Percentiles rank a stretch among this genome's conserved stretches.
phyloP scores from a whole-genome alignment of 768 basidiomycete genomes.

The Mycena olivaceomarginata region DNA sequence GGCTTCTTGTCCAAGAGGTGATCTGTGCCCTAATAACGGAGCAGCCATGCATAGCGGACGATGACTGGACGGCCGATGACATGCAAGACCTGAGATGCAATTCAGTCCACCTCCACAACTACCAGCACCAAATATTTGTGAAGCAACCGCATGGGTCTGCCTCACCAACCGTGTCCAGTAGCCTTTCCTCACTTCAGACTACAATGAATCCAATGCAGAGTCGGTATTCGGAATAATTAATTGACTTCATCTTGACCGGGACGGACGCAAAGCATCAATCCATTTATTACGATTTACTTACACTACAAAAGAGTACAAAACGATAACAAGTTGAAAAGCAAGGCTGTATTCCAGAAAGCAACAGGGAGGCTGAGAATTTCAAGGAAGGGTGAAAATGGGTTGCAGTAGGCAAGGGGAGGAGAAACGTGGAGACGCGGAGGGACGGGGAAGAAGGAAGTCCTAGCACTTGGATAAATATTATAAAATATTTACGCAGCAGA shows the following conservation, averaged over 20 bases:
- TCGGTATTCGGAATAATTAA: too few species aligned
- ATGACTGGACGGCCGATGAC: background rate
- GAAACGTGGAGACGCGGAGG: background rate
- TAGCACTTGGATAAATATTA: background rate
- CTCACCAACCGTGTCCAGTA: background rate
- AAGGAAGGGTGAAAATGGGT: too few species aligned
- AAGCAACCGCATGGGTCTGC: background rate
- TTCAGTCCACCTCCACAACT: background rate
- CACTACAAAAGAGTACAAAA: too few species aligned
- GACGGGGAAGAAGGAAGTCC: background rate
- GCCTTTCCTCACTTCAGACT: background rate
- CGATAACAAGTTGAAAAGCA: too few species aligned
- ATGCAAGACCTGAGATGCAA: background rate
- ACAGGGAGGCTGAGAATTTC: too few species aligned
- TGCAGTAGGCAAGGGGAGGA: background rate
- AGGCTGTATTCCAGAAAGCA: too few species aligned
- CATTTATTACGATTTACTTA: too few species aligned
- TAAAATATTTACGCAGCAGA: background rate
- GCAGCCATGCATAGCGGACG: slow-evolving; percentile 1
- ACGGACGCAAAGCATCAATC: too few species aligned
- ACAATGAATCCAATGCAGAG: background rate
- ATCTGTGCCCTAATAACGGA: background rate
- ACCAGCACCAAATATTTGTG: slow-evolving; percentile 31
- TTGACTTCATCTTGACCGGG: too few species aligned
- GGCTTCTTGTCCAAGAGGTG: background rate